phyloP scores from a whole-genome alignment of 768 basidiomycete genomes.

The Gymnopilus dilepis region DNA sequence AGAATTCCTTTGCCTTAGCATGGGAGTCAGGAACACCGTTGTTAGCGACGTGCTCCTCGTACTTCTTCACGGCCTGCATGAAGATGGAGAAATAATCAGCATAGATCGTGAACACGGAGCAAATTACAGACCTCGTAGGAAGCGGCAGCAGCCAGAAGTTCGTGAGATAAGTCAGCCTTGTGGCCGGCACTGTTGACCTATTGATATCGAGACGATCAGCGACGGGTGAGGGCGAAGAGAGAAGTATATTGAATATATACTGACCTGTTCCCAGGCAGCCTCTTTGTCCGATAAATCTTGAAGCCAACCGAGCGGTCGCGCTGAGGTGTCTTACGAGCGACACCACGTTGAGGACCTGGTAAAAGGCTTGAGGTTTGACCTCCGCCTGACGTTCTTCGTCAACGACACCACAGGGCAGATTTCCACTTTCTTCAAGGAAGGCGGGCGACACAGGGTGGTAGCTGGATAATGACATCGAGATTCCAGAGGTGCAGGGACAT shows the following conservation, averaged over 20 bases:
- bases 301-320: too few relatives aligned
- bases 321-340: too few relatives aligned
- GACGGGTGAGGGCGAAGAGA: too few relatives aligned
- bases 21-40: constrained; percentile 3
- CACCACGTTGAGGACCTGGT: too few relatives aligned
- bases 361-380: too few relatives aligned
- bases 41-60: not conserved
- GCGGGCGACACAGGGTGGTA: too few relatives aligned
- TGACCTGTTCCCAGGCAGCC: constrained; percentile 3
- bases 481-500: too few relatives aligned
- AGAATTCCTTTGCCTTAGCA: constrained; percentile 3
- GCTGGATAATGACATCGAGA: too few relatives aligned
- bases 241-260: too few relatives aligned
- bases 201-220: not conserved
- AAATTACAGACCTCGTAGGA: not conserved
- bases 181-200: constrained; percentile 1
- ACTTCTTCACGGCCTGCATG: not conserved
- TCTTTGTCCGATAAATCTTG: not conserved
- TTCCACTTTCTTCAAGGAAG: too few relatives aligned
- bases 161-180: not conserved
- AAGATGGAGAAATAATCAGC: not conserved
- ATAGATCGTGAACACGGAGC: not conserved
- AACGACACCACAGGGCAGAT: too few relatives aligned
- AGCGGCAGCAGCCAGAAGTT: not conserved
- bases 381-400: too few relatives aligned